Conservation (phyloP, 129 eudicot species). For the Smallanthus sonchifolius region DNA sequence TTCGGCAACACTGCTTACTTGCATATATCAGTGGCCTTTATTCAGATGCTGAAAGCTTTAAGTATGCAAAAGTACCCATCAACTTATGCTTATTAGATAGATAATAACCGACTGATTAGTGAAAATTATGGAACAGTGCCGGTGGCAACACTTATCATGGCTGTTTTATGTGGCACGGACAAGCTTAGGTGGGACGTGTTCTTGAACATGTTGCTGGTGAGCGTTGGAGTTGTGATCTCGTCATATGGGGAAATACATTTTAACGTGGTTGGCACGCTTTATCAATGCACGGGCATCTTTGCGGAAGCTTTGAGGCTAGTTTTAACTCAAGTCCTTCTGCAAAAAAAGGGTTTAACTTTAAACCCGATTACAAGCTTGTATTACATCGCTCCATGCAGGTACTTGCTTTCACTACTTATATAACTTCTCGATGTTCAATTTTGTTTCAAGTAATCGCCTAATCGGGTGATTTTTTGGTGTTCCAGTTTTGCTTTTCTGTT, state of each 20-base stretch:
- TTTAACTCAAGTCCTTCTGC: slow-evolving; percentile 92
- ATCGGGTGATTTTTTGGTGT: slow-evolving; percentile 10
- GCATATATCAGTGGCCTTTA: slow-evolving; percentile 97
- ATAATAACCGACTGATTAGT: slow-evolving; percentile 1
- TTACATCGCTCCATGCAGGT: slow-evolving; percentile 99
- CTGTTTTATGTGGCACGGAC: slow-evolving; percentile 93
- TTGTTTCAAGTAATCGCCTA: too few relatives aligned
- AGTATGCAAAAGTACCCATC: slow-evolving; percentile 48
- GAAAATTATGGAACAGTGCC: slow-evolving; percentile 67
- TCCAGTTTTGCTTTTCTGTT: slow-evolving; percentile 76
- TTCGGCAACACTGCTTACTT: slow-evolving; percentile 99
- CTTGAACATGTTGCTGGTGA: slow-evolving; percentile 90
- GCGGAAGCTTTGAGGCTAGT: slow-evolving; percentile 96
- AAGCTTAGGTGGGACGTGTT: slow-evolving; percentile 90
- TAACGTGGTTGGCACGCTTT: slow-evolving; percentile 84
- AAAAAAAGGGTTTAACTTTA: slow-evolving; percentile 88
- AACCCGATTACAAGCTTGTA: slow-evolving; percentile 95
- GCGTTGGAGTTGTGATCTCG: slow-evolving; percentile 89
- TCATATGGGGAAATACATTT: slow-evolving; percentile 98
- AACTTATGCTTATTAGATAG: neutral
- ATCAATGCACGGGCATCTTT: slow-evolving; percentile 90
- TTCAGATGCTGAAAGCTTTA: slow-evolving; percentile 98
- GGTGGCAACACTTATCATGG: slow-evolving; percentile 96
- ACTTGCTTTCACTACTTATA: slow-evolving; percentile 4
- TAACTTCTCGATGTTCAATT: too few relatives aligned